Evolutionary conservation across 2,329 filamentous ascomycete genomes (phyloP).

Genomic region (Stagonosporopsis vannaccii): DNA sequence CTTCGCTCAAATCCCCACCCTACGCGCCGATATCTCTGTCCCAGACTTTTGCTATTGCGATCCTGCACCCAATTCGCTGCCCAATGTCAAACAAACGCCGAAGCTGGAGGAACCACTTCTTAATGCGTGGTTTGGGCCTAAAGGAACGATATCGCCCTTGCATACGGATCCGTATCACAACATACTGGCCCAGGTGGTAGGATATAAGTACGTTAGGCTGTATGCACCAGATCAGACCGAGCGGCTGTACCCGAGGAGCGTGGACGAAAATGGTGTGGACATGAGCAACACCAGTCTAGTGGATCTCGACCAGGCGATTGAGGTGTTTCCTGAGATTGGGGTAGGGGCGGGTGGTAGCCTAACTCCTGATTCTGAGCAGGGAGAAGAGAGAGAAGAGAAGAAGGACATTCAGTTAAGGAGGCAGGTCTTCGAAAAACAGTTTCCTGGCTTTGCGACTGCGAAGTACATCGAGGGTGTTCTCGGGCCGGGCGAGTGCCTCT

Average conservation of each 20-base stretch:
- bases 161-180: conserved; percentile 97
- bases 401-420: background rate
- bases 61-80: conserved; percentile 51
- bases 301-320: conserved; percentile 74
- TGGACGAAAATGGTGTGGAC: conserved; percentile 73
- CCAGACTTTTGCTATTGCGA: conserved; percentile 85
- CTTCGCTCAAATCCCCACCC: conserved; percentile 78
- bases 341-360: background rate
- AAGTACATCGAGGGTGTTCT: conserved; percentile 80
- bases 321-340: conserved; percentile 48
- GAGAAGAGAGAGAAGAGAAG: conserved; percentile 27
- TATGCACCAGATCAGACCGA: conserved; percentile 72
- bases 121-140: conserved; percentile 93
- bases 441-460: conserved; percentile 65
- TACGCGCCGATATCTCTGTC: conserved; percentile 77
- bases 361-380: background rate
- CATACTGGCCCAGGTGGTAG: conserved; percentile 86
- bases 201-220: conserved; percentile 88
- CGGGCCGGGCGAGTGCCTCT: conserved; percentile 81
- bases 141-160: conserved; percentile 86
- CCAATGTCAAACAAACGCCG: conserved; percentile 23
- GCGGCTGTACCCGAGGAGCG: conserved; percentile 66
- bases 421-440: conserved; percentile 44
- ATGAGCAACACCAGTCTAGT: conserved; percentile 90
- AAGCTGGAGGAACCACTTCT: conserved; percentile 67